phyloP scores from a whole-genome alignment of 306 rosid species.

The Trifolium pratense region DNA sequence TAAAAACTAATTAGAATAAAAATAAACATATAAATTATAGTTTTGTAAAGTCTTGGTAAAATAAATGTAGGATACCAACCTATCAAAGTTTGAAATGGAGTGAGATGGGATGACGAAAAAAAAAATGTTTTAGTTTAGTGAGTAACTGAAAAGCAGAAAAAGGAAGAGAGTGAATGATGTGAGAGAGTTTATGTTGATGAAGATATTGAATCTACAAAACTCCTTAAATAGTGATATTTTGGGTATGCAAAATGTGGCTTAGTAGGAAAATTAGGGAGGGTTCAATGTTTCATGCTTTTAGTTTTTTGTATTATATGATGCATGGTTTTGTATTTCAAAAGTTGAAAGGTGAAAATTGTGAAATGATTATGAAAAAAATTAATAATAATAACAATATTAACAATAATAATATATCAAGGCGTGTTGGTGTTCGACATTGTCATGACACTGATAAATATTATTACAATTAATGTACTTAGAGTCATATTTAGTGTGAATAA shows the following conservation, averaged over 20 bases:
- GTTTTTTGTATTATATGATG: conserved; percentile 9
- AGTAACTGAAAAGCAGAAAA: conserved; percentile 4
- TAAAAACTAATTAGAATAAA: neutral
- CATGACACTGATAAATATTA: too few relatives aligned
- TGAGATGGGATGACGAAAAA: neutral
- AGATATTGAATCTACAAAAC: conserved; percentile 23
- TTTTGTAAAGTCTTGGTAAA: neutral
- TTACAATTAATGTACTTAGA: too few relatives aligned
- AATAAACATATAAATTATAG: too few relatives aligned
- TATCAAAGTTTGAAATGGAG: neutral
- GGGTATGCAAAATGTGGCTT: conserved; percentile 49
- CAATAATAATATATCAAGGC: too few relatives aligned
- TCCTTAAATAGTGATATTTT: conserved; percentile 50
- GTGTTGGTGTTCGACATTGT: too few relatives aligned
- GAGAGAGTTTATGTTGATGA: conserved; percentile 22
- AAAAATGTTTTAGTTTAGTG: conserved; percentile 3
- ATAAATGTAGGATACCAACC: conserved; percentile 9
- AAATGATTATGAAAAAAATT: neutral
- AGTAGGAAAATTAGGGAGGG: conserved; percentile 42
- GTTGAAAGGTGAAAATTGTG: conserved; percentile 31
- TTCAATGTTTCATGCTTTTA: conserved; percentile 46
- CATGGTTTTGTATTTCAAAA: conserved; percentile 15
- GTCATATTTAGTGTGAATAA: too few relatives aligned
- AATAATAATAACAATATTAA: neutral
- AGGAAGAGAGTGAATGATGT: conserved; percentile 21